Percentiles rank a stretch among this genome's conserved stretches.
phyloP scores from a whole-genome alignment of 352 stramenopile genomes.

The Phytophthora crassamura region DNA sequence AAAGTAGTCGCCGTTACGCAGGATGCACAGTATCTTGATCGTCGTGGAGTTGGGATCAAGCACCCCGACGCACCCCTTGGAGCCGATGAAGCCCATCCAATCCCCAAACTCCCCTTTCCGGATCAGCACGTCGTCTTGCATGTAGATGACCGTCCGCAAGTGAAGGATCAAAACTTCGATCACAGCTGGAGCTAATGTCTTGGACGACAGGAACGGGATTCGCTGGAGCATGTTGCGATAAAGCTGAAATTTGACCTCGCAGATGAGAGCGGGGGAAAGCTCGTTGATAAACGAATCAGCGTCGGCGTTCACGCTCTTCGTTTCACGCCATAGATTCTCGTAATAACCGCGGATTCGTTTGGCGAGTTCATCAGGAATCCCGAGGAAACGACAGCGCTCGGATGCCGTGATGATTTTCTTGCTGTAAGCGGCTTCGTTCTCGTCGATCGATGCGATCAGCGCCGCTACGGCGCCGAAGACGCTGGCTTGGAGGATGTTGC shows the following conservation, averaged over 20 bases:
- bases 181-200: conserved; percentile 58
- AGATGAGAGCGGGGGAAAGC: conserved; percentile 64
- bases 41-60: conserved; percentile 56
- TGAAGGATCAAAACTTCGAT: conserved; percentile 75
- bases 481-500: conserved; percentile 64
- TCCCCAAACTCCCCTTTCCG: conserved; percentile 71
- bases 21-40: conserved; percentile 66
- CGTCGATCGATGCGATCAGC: conserved; percentile 64
- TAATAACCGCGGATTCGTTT: conserved; percentile 62
- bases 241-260: conserved; percentile 76
- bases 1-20: conserved; percentile 80
- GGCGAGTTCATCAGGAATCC: conserved; percentile 54
- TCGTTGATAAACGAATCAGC: conserved; percentile 76
- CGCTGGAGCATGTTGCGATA: conserved; percentile 77
- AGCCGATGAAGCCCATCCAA: conserved; percentile 85
- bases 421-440: conserved; percentile 63
- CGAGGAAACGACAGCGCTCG: conserved; percentile 64
- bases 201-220: conserved; percentile 67
- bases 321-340: conserved; percentile 68
- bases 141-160: conserved; percentile 74
- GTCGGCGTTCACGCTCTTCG: conserved; percentile 55
- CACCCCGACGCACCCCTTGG: conserved; percentile 71
- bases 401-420: conserved; percentile 65
- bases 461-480: conserved; percentile 66
- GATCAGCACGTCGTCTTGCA: conserved; percentile 78